Conservation (phyloP, 352 stramenopile genomes). For the Globisporangium orthogonon region DNA sequence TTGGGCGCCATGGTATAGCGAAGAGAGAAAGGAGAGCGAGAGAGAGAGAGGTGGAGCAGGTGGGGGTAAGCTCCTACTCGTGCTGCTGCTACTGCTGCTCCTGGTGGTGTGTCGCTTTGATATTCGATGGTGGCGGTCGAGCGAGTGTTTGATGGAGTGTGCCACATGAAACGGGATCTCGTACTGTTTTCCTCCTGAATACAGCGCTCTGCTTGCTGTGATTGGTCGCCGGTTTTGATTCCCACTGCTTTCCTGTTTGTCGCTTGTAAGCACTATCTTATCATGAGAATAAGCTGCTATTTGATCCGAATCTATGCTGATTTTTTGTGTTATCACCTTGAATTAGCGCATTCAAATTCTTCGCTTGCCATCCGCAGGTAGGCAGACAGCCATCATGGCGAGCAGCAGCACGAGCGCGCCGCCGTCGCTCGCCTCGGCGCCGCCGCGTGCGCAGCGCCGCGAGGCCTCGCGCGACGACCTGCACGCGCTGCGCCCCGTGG, state of each 20-base stretch:
- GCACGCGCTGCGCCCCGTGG: slow-evolving; percentile 30
- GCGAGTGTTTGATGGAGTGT: background rate
- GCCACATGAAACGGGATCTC: background rate
- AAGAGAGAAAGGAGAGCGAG: too few species aligned
- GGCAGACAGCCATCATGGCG: background rate
- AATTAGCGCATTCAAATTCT: background rate
- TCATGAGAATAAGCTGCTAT: too few species aligned
- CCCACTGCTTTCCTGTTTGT: too few species aligned
- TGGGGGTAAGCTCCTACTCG: background rate
- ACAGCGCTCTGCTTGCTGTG: background rate
- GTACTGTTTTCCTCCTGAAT: background rate
- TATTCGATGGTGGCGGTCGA: slow-evolving; percentile 1
- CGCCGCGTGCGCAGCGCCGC: background rate
- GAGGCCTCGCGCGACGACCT: slow-evolving; percentile 48
- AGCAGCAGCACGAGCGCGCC: background rate
- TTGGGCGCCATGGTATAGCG: slow-evolving; percentile 31
- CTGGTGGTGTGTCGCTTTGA: background rate
- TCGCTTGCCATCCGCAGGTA: too few species aligned
- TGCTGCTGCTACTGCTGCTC: background rate
- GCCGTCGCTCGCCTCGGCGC: background rate
- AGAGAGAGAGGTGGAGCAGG: background rate
- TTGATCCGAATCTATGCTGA: background rate
- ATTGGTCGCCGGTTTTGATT: background rate
- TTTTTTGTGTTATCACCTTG: background rate
- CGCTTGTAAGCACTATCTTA: too few species aligned